Conservation (phyloP, 176 grass and related monocot genomes). For the Aegilops tauschii region DNA sequence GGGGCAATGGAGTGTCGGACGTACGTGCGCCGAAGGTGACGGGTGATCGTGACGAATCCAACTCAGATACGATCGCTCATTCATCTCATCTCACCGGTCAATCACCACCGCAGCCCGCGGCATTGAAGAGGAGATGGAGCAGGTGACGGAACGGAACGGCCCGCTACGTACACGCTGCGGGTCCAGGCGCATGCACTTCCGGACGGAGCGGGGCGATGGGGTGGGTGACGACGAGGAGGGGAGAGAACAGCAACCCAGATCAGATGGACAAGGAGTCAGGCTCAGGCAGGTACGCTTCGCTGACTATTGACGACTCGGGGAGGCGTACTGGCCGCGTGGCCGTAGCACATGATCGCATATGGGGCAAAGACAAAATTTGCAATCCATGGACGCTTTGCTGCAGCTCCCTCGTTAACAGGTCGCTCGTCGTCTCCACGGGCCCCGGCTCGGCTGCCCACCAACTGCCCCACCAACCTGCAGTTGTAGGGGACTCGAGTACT, state of each 20-base stretch:
- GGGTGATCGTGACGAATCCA: neutral
- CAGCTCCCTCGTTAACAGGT: neutral
- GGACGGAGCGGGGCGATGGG: neutral
- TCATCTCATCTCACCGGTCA: neutral
- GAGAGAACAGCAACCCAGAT: neutral
- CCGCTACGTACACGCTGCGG: neutral
- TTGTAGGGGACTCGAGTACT: neutral
- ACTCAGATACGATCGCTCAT: neutral
- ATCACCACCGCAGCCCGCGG: neutral
- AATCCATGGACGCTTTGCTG: neutral
- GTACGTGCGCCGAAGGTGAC: neutral
- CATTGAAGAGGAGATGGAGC: neutral
- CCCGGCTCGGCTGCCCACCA: neutral
- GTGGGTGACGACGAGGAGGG: neutral
- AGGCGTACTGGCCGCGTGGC: neutral
- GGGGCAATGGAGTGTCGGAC: neutral
- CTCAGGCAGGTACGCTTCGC: neutral
- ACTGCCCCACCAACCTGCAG: neutral
- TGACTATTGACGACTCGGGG: neutral
- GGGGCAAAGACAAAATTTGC: neutral
- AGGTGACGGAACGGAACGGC: neutral
- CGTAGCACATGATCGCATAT: neutral
- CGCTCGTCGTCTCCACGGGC: neutral
- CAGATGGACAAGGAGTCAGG: neutral
- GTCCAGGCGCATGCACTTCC: neutral